Evolutionary conservation across 1,284 basidiomycete species (phyloP), one percentile per base, ranked within the genome.

Genomic region (Athelia sp.): DNA sequence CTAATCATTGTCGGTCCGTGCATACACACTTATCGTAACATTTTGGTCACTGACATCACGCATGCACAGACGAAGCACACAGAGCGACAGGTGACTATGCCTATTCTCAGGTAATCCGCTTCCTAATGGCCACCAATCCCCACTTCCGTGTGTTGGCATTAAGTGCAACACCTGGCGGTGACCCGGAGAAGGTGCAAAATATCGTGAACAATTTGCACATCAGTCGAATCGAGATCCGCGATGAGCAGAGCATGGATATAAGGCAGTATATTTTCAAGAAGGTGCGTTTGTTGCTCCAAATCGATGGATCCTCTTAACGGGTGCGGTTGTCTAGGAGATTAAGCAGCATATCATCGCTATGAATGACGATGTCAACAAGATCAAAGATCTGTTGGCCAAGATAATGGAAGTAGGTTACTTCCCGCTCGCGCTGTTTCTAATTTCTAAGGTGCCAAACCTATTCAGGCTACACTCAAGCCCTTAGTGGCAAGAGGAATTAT

Each of bases 201-300:
- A 86, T 99, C n/a, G 83, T 99, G 14, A 93, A 99, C 61, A 85
- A 87, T 11, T 72, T 99, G n/a, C 97, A 99, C 63, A 97, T 99
- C 56, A 93, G 93, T 58, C 83, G 86, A 49, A 96, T 99, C 55
- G 96, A 99, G 63, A 93, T 98, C 53, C 80, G 97, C 48, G 87
- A 96, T 60, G 97, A 98, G 61, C 79, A 87, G 50, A 94, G 93
- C 55, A 70, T 95, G 35, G 97, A 99, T 66, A 77, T 99, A 34
- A 79, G 81, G 53, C 78, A 79, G 42, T 99, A 98, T 64, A 81
- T 96, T 58, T 87, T 95, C 64, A 82, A 90, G 56, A 99, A 99
- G 76, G 90, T 83, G 29, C 19, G 60, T 52, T 43, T 45, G 43
- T 43, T 22, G 23, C 32, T 45, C n/a, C n/a, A n/a, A n/a, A 29